phyloP scores from a whole-genome alignment of 176 grass and related monocot species.

The Alloteropsis semialata region DNA sequence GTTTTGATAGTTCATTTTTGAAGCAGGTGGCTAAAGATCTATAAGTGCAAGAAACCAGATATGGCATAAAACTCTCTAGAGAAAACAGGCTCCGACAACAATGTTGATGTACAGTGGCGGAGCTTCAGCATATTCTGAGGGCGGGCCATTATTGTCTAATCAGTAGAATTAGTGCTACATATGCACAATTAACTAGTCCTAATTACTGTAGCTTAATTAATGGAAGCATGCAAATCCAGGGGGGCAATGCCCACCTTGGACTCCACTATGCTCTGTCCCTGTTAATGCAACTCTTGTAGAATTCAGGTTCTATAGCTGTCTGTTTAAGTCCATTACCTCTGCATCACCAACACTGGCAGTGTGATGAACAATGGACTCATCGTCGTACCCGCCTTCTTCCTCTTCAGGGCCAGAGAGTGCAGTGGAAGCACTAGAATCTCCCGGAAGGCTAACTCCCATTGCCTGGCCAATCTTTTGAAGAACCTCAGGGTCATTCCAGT shows the following conservation, averaged over 20 bases:
- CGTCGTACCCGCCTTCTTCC: conserved; percentile 55
- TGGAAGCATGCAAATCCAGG: too few species aligned
- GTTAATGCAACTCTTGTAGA: not conserved
- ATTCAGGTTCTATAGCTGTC: not conserved
- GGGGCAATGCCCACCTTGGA: too few species aligned
- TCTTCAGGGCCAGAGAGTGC: conserved; percentile 64
- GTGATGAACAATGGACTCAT: conserved; percentile 87
- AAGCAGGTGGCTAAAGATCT: not conserved
- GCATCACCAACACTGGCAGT: conserved; percentile 85
- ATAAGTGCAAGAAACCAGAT: not conserved
- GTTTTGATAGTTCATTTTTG: not conserved
- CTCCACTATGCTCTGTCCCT: too few species aligned
- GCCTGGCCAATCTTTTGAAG: conserved; percentile 93
- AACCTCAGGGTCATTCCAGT: conserved; percentile 95
- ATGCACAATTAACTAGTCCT: too few species aligned
- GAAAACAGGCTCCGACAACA: not conserved
- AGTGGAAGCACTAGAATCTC: conserved; percentile 50
- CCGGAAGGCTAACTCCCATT: conserved; percentile 66
- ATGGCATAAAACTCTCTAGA: not conserved
- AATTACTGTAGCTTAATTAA: too few species aligned
- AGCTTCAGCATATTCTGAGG: too few species aligned
- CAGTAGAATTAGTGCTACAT: too few species aligned
- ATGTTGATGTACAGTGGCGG: too few species aligned
- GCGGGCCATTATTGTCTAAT: too few species aligned
- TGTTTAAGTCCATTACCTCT: conserved; percentile 51